Evolutionary conservation across 768 basidiomycete genomes (phyloP), one percentile per base, ranked within the genome.

Genomic region (Mycena sanguinolenta): DNA sequence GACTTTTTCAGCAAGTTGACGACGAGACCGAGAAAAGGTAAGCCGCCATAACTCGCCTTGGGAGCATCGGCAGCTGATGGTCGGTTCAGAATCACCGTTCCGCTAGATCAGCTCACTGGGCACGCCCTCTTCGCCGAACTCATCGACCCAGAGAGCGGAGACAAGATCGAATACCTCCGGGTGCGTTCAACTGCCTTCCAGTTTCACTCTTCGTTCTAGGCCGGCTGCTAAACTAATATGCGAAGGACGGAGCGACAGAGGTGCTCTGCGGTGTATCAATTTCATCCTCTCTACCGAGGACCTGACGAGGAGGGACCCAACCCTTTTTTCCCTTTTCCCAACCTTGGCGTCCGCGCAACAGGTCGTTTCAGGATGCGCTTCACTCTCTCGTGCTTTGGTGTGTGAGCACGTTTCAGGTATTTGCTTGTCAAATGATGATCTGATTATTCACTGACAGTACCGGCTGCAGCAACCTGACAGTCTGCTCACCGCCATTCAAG

Each of bases 281-380:
- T 0, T 64, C 63, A 10, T 52, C 63, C n/a, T 0, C 50, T 60
- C 4, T 54, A 46, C 21, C 25, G 27, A 2, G 36, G 30, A 0
- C 7, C n/a, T 8, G 58, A 70, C 32, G 55, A 50, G 28, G 62
- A 27, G 27, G 23, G 14, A 3, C 16, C 42, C 4, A 19, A 36
- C 2, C 10, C 39, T 1, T 70, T 60, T 42, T 70, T 70, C 36
- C 59, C 34, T 0, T 70, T 65, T 27, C 58, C 63, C 5, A 39
- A 70, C 7, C 27, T 70, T 1, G 63, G 63, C 10, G 63, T 70
- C 7, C 58, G 69, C 7, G 25, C n/a, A 23, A 55, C 54, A 0
- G 69, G 69, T 5, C 3, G 12, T 0, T 65, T 55, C 10, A 28
- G 36, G 8, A 13, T 70, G 1, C 49, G 16, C 9, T 70, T 70